These are phyloP conservation scores for Nitzschia inconspicua DNA, from an alignment of 108 stramenopile genomes.

Conservation along the genomic window DNA sequence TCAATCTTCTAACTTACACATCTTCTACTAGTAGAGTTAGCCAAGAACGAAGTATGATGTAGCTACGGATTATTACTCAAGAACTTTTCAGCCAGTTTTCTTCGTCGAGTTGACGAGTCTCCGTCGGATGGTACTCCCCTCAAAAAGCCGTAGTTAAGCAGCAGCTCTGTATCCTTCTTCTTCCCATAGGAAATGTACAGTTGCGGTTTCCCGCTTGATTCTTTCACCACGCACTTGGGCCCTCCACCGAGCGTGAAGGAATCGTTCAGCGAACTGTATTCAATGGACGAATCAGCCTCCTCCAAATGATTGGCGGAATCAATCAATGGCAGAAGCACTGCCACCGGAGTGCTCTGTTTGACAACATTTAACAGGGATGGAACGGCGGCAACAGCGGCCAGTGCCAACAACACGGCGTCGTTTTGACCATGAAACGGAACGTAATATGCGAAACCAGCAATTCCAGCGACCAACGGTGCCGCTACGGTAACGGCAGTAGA, in stretches of 20 bases:
- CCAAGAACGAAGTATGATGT: no score
- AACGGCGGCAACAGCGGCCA: constrained; percentile 31
- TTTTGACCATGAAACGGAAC: constrained; percentile 5
- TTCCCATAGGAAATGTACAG: constrained; percentile 72
- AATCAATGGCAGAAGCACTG: constrained; percentile 70
- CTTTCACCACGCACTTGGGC: constrained; percentile 53
- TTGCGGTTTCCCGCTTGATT: constrained; percentile 45
- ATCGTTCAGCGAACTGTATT: constrained; percentile 56
- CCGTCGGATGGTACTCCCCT: constrained; percentile 9
- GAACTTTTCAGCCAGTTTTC: constrained; percentile 1
- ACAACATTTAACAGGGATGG: constrained; percentile 43
- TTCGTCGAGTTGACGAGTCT: constrained; percentile 4
- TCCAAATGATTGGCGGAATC: constrained; percentile 80
- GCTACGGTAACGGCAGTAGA: constrained; percentile 12
- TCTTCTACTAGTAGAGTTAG: no score
- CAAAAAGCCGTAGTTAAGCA: constrained; percentile 81
- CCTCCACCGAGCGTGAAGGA: constrained; percentile 51
- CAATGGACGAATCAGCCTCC: constrained; percentile 63
- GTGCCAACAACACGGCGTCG: constrained; percentile 18
- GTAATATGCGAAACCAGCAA: constrained; percentile 18
- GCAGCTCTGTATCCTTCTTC: constrained; percentile 57
- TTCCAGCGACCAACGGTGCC: constrained; percentile 19
- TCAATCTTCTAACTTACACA: no score
- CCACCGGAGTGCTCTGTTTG: constrained; percentile 22
- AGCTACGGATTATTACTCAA: no score